Evolutionary conservation across 257 asterid species (phyloP).

Genomic region (Voacanga thouarsii): DNA sequence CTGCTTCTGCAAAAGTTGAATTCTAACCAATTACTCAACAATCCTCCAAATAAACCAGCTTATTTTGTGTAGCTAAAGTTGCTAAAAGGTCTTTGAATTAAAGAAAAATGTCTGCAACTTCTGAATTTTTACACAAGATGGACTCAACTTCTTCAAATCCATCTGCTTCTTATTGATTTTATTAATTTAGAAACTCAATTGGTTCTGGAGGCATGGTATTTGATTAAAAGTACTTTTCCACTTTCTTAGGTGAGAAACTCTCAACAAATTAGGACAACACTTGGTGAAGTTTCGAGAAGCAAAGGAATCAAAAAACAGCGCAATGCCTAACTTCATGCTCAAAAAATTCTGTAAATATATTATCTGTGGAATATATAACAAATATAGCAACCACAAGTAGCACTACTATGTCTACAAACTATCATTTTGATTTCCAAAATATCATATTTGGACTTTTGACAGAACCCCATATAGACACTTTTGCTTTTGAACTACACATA

Average conservation of each 20-base stretch:
- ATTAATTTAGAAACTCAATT: no score
- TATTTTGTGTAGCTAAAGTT: neutral
- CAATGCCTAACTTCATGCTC: no score
- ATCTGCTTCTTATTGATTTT: neutral
- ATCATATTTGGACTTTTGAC: no score
- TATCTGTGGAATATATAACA: no score
- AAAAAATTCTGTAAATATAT: no score
- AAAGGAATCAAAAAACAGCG: no score
- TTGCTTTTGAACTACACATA: no score
- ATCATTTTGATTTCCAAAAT: no score
- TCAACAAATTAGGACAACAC: constrained; percentile 95
- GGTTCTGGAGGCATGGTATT: neutral
- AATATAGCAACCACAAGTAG: no score
- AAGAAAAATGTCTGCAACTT: neutral
- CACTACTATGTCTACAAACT: no score
- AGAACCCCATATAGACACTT: no score
- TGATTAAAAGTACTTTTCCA: neutral
- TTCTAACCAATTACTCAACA: neutral
- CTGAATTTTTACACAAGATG: neutral
- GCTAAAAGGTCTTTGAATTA: neutral
- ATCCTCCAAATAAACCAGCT: neutral
- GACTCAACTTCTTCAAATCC: no score
- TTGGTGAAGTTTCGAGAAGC: constrained; percentile 69
- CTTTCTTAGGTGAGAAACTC: constrained; percentile 52
- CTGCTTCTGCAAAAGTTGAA: neutral